phyloP scores from a whole-genome alignment of 306 rosid species.

The Purshia tridentata region DNA sequence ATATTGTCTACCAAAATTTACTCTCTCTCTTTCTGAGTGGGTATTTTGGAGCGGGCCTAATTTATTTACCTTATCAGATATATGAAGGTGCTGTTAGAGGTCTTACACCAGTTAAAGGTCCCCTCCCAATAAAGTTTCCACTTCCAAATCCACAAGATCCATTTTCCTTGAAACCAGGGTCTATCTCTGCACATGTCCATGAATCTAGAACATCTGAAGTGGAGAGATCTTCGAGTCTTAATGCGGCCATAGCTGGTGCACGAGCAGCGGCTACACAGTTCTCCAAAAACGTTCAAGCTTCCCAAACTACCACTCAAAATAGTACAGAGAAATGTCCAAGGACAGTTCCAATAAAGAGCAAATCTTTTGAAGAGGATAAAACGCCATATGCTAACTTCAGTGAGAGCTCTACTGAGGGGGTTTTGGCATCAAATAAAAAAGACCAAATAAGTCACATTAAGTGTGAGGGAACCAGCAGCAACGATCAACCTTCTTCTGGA shows the following conservation, averaged over 20 bases:
- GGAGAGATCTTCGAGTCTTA: conserved; percentile 56
- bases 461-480: conserved; percentile 36
- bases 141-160: conserved; percentile 74
- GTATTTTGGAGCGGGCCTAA: conserved; percentile 17
- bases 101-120: conserved; percentile 55
- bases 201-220: conserved; percentile 48
- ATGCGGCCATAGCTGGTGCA: conserved; percentile 83
- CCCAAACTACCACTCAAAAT: conserved; percentile 22
- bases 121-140: conserved; percentile 66
- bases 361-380: conserved; percentile 29
- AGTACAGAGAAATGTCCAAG: conserved; percentile 4
- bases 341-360: conserved; percentile 24
- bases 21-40: background rate
- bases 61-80: conserved; percentile 42
- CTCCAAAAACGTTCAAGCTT: conserved; percentile 53
- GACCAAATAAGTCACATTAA: conserved; percentile 24
- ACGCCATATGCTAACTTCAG: conserved; percentile 16
- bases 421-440: conserved; percentile 23
- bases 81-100: conserved; percentile 84
- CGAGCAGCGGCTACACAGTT: conserved; percentile 82
- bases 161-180: conserved; percentile 74
- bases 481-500: conserved; percentile 21
- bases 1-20: background rate
- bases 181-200: conserved; percentile 35
- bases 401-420: conserved; percentile 23